These are phyloP conservation scores for Xylariales sp. DNA, from an alignment of 2,329 filamentous ascomycete genomes.

Conservation along the genomic window DNA sequence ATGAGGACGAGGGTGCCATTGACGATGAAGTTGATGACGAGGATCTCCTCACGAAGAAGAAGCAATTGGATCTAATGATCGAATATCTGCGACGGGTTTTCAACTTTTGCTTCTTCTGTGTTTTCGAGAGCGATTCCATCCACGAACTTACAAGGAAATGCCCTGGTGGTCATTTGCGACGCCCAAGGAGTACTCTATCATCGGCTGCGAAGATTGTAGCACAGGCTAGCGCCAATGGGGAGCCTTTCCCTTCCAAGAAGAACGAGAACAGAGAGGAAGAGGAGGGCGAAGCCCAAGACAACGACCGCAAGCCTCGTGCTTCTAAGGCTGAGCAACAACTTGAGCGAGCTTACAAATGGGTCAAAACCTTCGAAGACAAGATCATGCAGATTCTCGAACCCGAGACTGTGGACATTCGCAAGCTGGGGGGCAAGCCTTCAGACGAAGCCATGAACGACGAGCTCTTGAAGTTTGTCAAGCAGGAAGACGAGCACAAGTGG, in stretches of 20 bases:
- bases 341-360: conserved; percentile 96
- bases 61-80: conserved; percentile 90
- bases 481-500: conserved; percentile 96
- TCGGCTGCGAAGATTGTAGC: conserved; percentile 81
- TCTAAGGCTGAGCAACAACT: conserved; percentile 87
- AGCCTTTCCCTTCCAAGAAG: conserved; percentile 81
- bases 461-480: conserved; percentile 82
- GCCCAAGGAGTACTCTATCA: conserved; percentile 81
- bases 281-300: conserved; percentile 58
- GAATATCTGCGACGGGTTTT: conserved; percentile 96
- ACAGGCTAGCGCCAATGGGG: conserved; percentile 74
- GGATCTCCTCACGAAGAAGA: conserved; percentile 87
- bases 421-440: conserved; percentile 81
- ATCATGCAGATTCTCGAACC: conserved; percentile 89
- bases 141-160: conserved; percentile 96
- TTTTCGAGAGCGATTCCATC: conserved; percentile 96
- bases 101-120: conserved; percentile 99
- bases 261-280: conserved; percentile 60
- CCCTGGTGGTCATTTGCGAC: conserved; percentile 91
- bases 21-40: conserved; percentile 87
- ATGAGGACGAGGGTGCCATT: conserved; percentile 74
- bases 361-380: conserved; percentile 97
- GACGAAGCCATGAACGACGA: conserved; percentile 88
- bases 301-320: conserved; percentile 68
- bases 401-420: conserved; percentile 79